Base-by-base conservation (phyloP, 306 rosid genomes). In the Astragalus membranaceus region DNA sequence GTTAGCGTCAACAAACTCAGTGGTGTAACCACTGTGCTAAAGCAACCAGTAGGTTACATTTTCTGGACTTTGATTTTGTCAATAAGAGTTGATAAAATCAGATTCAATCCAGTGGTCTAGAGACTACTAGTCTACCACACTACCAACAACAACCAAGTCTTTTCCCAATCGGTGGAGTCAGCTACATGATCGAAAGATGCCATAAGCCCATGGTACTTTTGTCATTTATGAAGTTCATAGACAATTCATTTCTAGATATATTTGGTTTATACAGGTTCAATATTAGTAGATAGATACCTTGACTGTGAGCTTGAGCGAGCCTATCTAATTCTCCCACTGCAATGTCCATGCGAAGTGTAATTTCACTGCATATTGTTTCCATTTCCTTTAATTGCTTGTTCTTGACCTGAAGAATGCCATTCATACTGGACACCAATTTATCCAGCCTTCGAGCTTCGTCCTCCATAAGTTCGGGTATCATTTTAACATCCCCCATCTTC, bases 371-470 rank as follows among this genome's bases (percentile, higher is more conserved):
- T 78, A 87, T 83, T 60, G 70, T 67, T 79, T 86, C 90, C 78
- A 95, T 82, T 82, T 91, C 97, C 66, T 75, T 82, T 75, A 89
- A 12, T 56, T 78, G 79, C 59, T 79, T 85, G 81, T 79, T 88
- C 86, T 87, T 91, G 61, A 54, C 78, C 80, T 86, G 89, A 52
- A 91, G 79, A 55, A 77, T 83, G 70, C 79, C 86, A n/a, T 81
- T 86, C 76, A 95, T 87, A 64, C 82, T 87, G 41, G 84, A 80
- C 47, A 89, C 84, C 30, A 95, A 86, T 52, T 67, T 89, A 66
- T 82, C 87, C 73, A 85, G 95, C 73, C 72, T 87, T 75, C 86
- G 69, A 46, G 89, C 89, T 78, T 91, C 99, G 78, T 85, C 92
- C 75, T 87, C 87, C 86, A 87, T 87, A 69, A 84, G 79, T 74